Percentiles rank a stretch among this genome's conserved stretches.
Evolutionary conservation across 768 basidiomycete genomes (phyloP).

Genomic region (Cantharellus cinnabarinus): DNA sequence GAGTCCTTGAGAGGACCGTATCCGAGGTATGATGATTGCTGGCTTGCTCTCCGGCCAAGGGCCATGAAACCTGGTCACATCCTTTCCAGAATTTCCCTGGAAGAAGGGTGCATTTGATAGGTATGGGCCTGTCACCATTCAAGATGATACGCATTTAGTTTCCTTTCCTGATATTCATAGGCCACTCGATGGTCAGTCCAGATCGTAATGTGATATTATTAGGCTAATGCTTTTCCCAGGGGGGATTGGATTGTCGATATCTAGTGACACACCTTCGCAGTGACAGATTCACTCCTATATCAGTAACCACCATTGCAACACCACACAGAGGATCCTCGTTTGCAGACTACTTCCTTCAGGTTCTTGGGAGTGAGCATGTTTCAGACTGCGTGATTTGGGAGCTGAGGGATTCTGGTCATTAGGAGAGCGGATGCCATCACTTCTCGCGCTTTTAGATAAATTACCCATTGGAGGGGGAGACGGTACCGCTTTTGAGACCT

Average conservation of each 20-base stretch:
- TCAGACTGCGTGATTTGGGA: background rate
- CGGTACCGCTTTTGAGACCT: slow-evolving; percentile 77
- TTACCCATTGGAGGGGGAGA: slow-evolving; percentile 87
- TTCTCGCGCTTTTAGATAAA: slow-evolving; percentile 38
- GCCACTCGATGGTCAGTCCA: slow-evolving; percentile 50
- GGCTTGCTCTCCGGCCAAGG: background rate
- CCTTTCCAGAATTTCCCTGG: slow-evolving; percentile 50
- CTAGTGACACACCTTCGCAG: slow-evolving; percentile 67
- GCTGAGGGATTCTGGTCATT: slow-evolving; percentile 19
- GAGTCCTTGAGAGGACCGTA: slow-evolving; percentile 70
- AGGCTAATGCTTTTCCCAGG: slow-evolving; percentile 27
- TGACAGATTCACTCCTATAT: slow-evolving; percentile 61
- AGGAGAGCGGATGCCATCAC: slow-evolving; percentile 20
- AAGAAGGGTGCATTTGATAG: slow-evolving; percentile 71
- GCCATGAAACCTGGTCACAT: background rate
- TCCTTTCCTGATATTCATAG: slow-evolving; percentile 16
- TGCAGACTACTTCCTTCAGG: slow-evolving; percentile 71
- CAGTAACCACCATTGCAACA: slow-evolving; percentile 83
- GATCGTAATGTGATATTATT: background rate
- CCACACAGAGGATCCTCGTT: slow-evolving; percentile 90
- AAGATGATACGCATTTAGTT: slow-evolving; percentile 13
- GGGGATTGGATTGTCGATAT: slow-evolving; percentile 81
- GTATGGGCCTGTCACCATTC: slow-evolving; percentile 15
- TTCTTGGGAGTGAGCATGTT: slow-evolving; percentile 35
- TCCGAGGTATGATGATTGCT: slow-evolving; percentile 10